A percentile compares a stretch with the other conserved stretches of the same genome.
These are phyloP conservation scores for Termitomyces sp. DNA, from an alignment of 768 basidiomycete genomes.

Conservation along the genomic window DNA sequence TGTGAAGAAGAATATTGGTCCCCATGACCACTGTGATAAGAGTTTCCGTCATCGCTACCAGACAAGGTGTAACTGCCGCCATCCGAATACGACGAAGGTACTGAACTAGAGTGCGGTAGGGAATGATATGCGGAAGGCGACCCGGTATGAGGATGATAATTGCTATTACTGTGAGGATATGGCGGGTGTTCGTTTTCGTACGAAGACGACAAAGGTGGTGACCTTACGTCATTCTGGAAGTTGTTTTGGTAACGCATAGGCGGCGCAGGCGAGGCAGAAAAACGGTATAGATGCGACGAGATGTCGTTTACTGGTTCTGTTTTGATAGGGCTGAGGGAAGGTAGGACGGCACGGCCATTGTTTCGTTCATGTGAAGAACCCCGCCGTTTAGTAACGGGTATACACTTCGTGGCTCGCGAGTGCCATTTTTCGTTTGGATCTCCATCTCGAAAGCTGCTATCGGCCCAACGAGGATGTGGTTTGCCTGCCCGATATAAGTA, in stretches of 20 bases:
- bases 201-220: slow-evolving; percentile 27
- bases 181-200: slow-evolving; percentile 33
- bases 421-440: slow-evolving; percentile 86
- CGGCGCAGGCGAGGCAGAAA: slow-evolving; percentile 58
- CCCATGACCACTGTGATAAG: slow-evolving; percentile 31
- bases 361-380: slow-evolving; percentile 30
- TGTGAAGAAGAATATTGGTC: slow-evolving; percentile 29
- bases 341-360: slow-evolving; percentile 35
- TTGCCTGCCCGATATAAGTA: slow-evolving; percentile 47
- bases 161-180: slow-evolving; percentile 13
- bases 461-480: slow-evolving; percentile 85
- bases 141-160: slow-evolving; percentile 17
- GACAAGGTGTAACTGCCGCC: slow-evolving; percentile 30
- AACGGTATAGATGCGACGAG: slow-evolving; percentile 58
- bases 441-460: slow-evolving; percentile 71
- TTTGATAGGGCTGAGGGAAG: slow-evolving; percentile 60
- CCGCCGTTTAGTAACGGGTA: slow-evolving; percentile 38
- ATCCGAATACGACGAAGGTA: slow-evolving; percentile 34
- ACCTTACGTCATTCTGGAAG: slow-evolving; percentile 42
- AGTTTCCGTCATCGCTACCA: slow-evolving; percentile 34
- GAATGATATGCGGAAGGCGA: slow-evolving; percentile 24
- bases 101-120: slow-evolving; percentile 18
- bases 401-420: slow-evolving; percentile 71
- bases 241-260: slow-evolving; percentile 50
- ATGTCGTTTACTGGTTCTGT: slow-evolving; percentile 54